Evolutionary conservation across 805 yeast genomes (phyloP).

Genomic region (Ogataea trehaloabstinens): DNA sequence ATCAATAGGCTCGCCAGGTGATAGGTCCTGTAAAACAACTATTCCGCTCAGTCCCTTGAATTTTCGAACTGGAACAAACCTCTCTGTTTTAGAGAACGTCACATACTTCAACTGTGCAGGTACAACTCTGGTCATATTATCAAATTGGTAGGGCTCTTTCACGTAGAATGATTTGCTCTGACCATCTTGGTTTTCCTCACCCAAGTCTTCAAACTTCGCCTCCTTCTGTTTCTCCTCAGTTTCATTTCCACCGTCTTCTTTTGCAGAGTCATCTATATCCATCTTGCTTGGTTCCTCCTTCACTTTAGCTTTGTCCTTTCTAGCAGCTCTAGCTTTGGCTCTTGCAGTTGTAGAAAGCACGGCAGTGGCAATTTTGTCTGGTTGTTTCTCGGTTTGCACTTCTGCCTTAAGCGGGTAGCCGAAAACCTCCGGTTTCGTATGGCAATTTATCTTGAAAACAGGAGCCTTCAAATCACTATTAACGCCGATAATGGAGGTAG

Average conservation of each 20-base stretch:
- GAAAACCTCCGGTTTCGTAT: slow-evolving; percentile 74
- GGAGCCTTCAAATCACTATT: slow-evolving; percentile 85
- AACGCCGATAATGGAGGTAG: slow-evolving; percentile 87
- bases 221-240: slow-evolving; percentile 12
- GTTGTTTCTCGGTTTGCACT: slow-evolving; percentile 73
- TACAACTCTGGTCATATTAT: slow-evolving; percentile 81
- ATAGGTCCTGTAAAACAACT: slow-evolving; percentile 64
- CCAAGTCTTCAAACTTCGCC: slow-evolving; percentile 18
- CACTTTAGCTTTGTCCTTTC: slow-evolving; percentile 43
- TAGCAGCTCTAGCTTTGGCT: slow-evolving; percentile 87
- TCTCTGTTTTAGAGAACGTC: slow-evolving; percentile 67
- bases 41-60: slow-evolving; percentile 69
- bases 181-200: slow-evolving; percentile 30
- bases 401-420: slow-evolving; percentile 88
- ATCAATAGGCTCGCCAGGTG: slow-evolving; percentile 58
- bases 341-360: slow-evolving; percentile 90
- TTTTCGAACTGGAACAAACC: slow-evolving; percentile 82
- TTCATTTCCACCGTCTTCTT: slow-evolving; percentile 22
- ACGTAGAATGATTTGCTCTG: slow-evolving; percentile 45
- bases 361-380: slow-evolving; percentile 89
- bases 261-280: slow-evolving; percentile 29
- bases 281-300: slow-evolving; percentile 38
- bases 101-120: slow-evolving; percentile 86
- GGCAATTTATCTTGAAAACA: slow-evolving; percentile 75
- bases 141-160: slow-evolving; percentile 65